Evolutionary conservation across 495 filamentous ascomycete genomes (phyloP).

Genomic region (Aspergillus hancockii): DNA sequence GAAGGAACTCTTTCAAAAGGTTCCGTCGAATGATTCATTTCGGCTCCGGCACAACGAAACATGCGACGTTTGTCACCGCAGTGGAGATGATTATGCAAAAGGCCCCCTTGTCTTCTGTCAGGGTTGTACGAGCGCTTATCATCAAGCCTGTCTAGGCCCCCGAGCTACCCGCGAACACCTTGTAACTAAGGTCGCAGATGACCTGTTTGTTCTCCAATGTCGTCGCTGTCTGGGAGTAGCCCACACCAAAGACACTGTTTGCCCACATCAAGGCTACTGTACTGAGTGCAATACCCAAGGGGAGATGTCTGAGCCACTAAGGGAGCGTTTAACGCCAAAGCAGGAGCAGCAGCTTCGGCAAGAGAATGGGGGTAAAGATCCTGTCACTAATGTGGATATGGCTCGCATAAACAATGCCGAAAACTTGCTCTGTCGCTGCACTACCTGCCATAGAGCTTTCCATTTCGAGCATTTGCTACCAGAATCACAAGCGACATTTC

Average conservation of each 20-base stretch:
- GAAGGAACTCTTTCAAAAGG: slow-evolving; percentile 65
- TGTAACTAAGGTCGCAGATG: slow-evolving; percentile 83
- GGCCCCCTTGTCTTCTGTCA: slow-evolving; percentile 80
- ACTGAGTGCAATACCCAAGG: slow-evolving; percentile 63
- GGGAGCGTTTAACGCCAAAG: slow-evolving; percentile 64
- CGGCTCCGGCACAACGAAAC: slow-evolving; percentile 60
- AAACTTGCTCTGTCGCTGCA: slow-evolving; percentile 82
- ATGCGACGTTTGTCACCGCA: slow-evolving; percentile 71
- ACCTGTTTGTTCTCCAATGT: slow-evolving; percentile 87
- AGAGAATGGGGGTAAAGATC: slow-evolving; percentile 77
- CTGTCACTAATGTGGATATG: slow-evolving; percentile 61
- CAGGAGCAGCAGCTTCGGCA: slow-evolving; percentile 80
- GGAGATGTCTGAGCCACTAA: slow-evolving; percentile 67
- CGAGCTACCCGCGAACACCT: slow-evolving; percentile 76
- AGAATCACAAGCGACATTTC: slow-evolving; percentile 52
- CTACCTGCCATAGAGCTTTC: slow-evolving; percentile 71
- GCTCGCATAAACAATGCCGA: slow-evolving; percentile 69
- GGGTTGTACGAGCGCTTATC: slow-evolving; percentile 81
- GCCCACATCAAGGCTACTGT: slow-evolving; percentile 71
- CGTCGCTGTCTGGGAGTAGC: slow-evolving; percentile 72
- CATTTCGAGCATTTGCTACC: slow-evolving; percentile 80
- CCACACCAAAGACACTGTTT: slow-evolving; percentile 63
- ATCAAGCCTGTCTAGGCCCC: slow-evolving; percentile 77
- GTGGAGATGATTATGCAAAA: slow-evolving; percentile 54
- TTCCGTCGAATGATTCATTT: slow-evolving; percentile 61